Evolutionary conservation across 345 rosid genomes (phyloP), one percentile per base, ranked within the genome.

Genomic region (Combretum micranthum): DNA sequence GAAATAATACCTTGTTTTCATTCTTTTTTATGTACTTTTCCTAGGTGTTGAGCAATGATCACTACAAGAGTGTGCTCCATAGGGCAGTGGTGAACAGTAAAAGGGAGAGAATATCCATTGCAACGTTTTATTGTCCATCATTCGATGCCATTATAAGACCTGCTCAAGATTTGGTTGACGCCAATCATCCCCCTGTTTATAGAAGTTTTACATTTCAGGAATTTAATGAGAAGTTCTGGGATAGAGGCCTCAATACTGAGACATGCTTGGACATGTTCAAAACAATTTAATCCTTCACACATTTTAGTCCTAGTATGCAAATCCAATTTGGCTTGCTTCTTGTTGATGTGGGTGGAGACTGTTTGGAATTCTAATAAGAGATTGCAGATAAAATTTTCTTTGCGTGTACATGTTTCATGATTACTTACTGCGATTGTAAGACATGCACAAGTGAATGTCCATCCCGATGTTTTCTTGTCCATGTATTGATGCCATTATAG

Each of bases 181-280:
- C n/a, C 1, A 47, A 58, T 0, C 23, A 69, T 43, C 79, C 73
- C 0, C 69, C 79, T 0, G 66, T 66, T 13, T 81, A 72, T 20
- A 58, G 56, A 39, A 53, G 52, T 22, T 72, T 75, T 42, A 64
- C 73, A 0, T 83, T 76, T 23, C 73, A 59, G 2, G 96, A 91
- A 13, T 91, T 71, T 52, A 82, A 75, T 44, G 73, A 69, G 13
- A 76, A 72, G 54, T 84, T 84, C 66, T 84, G 88, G 90, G 73
- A 75, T 64, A 75, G 63, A 46, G 83, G 76, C 19, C 85, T 90
- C 12, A 52, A 62, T 5, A 75, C 72, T 21, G 80, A 78, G 12
- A 70, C 79, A 47, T 83, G 85, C 71, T 70, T 90, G 42, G 88
- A 87, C 56, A 53, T 59, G 62, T 85, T 87, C 80, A 84, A 79